Percentiles rank a stretch among this genome's conserved stretches.
Conservation (phyloP, 23 red algal species). For the Agarophyton chilense region DNA sequence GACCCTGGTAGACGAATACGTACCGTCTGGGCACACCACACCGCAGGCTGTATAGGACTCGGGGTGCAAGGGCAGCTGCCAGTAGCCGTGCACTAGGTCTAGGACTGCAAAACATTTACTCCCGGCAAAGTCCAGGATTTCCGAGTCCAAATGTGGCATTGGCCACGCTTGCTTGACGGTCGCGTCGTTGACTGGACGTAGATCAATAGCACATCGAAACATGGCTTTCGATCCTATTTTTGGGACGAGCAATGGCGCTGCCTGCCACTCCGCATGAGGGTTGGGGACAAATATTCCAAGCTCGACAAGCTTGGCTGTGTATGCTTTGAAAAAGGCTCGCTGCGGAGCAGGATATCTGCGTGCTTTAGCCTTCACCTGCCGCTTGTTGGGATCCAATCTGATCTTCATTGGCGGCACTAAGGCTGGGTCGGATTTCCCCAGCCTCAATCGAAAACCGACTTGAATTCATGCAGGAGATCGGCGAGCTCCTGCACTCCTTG, state of each 20-base stretch:
- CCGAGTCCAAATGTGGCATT: constrained; percentile 55
- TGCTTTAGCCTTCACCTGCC: constrained; percentile 2
- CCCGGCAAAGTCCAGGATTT: constrained; percentile 28
- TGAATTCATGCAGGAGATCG: not conserved
- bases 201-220: constrained; percentile 13
- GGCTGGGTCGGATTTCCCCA: not conserved
- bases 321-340: constrained; percentile 16
- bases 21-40: constrained; percentile 9
- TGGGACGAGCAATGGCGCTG: constrained; percentile 25
- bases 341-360: constrained; percentile 1
- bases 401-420: not conserved
- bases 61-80: constrained; percentile 22
- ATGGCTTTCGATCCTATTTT: constrained; percentile 7
- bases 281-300: constrained; percentile 1
- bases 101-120: constrained; percentile 27
- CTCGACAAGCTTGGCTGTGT: not conserved
- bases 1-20: not conserved
- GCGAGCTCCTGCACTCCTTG: not conserved
- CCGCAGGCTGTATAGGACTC: constrained; percentile 24
- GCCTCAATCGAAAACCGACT: not conserved
- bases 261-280: constrained; percentile 5
- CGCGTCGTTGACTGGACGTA: constrained; percentile 4
- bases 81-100: constrained; percentile 35
- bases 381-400: not conserved
- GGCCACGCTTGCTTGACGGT: constrained; percentile 23